Percentiles rank a stretch among this genome's conserved stretches.
Conservation (phyloP, 345 rosid genomes). For the Trapa incisa region DNA sequence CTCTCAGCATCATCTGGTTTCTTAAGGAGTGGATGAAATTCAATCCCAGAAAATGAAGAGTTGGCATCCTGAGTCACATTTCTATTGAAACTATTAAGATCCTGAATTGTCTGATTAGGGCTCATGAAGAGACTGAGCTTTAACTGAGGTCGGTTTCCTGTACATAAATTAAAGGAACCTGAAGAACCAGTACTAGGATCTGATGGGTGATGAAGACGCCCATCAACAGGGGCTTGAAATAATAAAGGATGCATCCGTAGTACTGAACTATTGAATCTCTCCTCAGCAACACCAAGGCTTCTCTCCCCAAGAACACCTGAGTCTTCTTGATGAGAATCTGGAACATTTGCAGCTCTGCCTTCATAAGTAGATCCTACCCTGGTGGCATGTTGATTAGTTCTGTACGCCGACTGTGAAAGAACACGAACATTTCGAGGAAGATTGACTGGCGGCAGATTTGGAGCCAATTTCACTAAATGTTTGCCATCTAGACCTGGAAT, state of each 20-base stretch:
- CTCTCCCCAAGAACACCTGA: conserved; percentile 31
- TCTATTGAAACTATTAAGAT: conserved; percentile 22
- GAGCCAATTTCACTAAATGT: conserved; percentile 77
- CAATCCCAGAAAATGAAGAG: conserved; percentile 35
- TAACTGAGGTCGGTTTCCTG: conserved; percentile 69
- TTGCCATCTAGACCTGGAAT: conserved; percentile 14
- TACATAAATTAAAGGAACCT: conserved; percentile 57
- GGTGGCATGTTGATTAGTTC: conserved; percentile 20
- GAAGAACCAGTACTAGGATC: conserved; percentile 25
- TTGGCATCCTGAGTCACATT: conserved; percentile 29
- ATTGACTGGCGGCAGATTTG: conserved; percentile 84
- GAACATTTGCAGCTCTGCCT: conserved; percentile 14
- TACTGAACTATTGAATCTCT: conserved; percentile 33
- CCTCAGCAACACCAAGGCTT: conserved; percentile 25
- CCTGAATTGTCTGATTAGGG: conserved; percentile 35
- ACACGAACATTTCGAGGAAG: conserved; percentile 87
- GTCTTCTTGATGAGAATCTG: conserved; percentile 26
- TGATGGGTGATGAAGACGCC: conserved; percentile 35
- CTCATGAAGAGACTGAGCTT: conserved; percentile 62
- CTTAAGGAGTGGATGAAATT: conserved; percentile 85
- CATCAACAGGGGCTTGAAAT: conserved; percentile 59
- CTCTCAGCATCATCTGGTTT: conserved; percentile 35
- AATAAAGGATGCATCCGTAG: conserved; percentile 88
- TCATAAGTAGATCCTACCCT: not conserved
- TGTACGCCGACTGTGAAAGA: conserved; percentile 54